Percentiles rank a stretch among this genome's conserved stretches.
phyloP scores from a whole-genome alignment of 139 green algal species.

The Volvox reticuliferus region DNA sequence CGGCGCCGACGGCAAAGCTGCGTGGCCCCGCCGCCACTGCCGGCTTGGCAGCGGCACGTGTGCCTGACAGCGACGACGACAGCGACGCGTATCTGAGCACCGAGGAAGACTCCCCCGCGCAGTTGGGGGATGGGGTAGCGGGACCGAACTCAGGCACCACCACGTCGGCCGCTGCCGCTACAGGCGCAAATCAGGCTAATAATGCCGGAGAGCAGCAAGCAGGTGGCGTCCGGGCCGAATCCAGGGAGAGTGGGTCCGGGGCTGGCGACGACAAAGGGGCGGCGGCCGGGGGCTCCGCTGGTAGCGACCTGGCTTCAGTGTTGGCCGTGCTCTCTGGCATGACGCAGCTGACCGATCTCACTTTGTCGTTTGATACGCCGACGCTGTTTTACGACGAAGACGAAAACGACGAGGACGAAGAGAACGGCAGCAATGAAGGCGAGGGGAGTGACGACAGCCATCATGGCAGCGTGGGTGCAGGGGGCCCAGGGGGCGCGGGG shows the following conservation, averaged over 20 bases:
- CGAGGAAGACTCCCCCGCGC: constrained; percentile 21
- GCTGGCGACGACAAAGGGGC: background rate
- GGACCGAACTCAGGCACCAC: background rate
- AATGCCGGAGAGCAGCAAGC: too few relatives aligned
- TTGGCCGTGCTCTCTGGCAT: background rate
- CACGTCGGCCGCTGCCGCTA: too few relatives aligned
- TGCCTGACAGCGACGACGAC: constrained; percentile 17
- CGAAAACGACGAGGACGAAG: background rate
- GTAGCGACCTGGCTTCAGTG: background rate
- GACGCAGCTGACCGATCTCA: constrained; percentile 34
- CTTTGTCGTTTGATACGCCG: constrained; percentile 33
- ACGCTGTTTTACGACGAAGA: constrained; percentile 28
- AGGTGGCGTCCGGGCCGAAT: background rate
- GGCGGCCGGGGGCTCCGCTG: background rate
- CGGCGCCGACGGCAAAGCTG: background rate
- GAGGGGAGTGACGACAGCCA: background rate
- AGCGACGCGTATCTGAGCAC: constrained; percentile 13
- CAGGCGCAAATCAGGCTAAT: too few relatives aligned
- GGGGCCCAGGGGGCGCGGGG: background rate
- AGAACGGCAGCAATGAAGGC: background rate
- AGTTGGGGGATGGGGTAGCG: background rate
- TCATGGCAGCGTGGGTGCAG: background rate
- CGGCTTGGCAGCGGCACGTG: background rate
- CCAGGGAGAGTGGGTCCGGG: background rate
- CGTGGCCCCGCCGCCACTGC: background rate